A percentile compares a stretch with the other conserved stretches of the same genome.
phyloP scores from a whole-genome alignment of 345 rosid species.

The Eutrema yunnanense region DNA sequence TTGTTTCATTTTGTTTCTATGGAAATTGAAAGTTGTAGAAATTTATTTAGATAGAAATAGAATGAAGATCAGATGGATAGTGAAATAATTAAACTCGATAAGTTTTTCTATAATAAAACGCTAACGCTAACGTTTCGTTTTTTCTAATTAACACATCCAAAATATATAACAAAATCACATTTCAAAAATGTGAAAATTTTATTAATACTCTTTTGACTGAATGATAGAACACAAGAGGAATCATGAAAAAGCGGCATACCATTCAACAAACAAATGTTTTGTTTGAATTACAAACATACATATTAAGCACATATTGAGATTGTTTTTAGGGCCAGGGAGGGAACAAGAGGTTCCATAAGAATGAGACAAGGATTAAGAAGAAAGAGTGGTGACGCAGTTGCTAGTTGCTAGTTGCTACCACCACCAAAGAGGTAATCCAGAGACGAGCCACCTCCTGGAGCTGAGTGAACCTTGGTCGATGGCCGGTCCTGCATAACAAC shows the following conservation, averaged over 20 bases:
- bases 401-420: constrained; percentile 16
- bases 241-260: background rate
- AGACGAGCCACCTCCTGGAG: constrained; percentile 40
- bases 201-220: too few species aligned
- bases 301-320: background rate
- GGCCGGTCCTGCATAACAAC: constrained; percentile 41
- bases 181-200: too few species aligned
- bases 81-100: too few species aligned
- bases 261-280: background rate
- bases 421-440: constrained; percentile 47
- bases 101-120: too few species aligned
- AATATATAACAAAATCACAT: too few species aligned
- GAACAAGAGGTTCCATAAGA: background rate
- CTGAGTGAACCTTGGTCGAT: constrained; percentile 51
- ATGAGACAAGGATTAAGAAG: background rate
- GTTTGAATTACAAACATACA: background rate
- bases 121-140: too few species aligned
- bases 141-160: too few species aligned
- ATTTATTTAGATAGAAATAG: too few species aligned
- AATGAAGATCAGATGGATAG: too few species aligned
- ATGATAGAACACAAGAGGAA: too few species aligned
- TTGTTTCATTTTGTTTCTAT: too few species aligned
- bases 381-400: background rate
- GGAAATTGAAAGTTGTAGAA: too few species aligned
- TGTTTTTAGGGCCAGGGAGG: background rate